Evolutionary conservation across 1,284 basidiomycete genomes (phyloP).

Genomic region (Waitea zeae): DNA sequence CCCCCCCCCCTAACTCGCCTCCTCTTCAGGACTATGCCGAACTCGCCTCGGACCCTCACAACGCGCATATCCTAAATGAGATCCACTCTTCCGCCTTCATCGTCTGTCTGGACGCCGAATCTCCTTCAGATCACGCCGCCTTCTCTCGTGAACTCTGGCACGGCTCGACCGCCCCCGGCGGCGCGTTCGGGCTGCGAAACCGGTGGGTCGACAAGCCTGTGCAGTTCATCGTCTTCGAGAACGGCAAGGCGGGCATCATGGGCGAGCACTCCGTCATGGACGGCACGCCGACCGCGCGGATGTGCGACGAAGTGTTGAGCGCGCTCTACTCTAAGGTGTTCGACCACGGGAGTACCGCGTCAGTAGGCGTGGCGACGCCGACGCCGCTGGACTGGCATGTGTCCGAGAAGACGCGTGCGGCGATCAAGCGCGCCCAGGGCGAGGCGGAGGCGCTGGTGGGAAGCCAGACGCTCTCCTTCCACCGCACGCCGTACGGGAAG

Average conservation of each 20-base stretch:
- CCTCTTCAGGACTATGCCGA: constrained; percentile 47
- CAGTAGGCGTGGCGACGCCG: constrained; percentile 9
- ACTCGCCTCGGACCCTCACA: constrained; percentile 36
- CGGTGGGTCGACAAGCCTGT: constrained; percentile 76
- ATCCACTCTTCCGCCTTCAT: constrained; percentile 77
- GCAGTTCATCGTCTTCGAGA: constrained; percentile 71
- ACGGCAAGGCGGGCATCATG: constrained; percentile 67
- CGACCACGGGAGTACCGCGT: constrained; percentile 26
- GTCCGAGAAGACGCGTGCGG: constrained; percentile 22
- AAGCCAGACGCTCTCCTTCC: constrained; percentile 49
- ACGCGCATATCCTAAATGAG: constrained; percentile 43
- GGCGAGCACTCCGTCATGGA: constrained; percentile 92
- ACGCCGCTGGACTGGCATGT: constrained; percentile 51
- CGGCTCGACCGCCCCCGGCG: constrained; percentile 24
- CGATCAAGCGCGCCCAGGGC: constrained; percentile 38
- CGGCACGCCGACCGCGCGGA: constrained; percentile 47
- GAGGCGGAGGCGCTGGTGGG: constrained; percentile 46
- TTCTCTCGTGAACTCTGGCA: constrained; percentile 62
- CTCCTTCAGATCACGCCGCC: constrained; percentile 32
- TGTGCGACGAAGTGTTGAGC: constrained; percentile 28
- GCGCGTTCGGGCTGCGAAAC: constrained; percentile 35
- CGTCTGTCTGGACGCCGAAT: constrained; percentile 56
- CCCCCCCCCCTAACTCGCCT: constrained; percentile 2
- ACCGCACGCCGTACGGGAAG: constrained; percentile 71
- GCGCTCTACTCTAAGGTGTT: constrained; percentile 25